Evolutionary conservation across 2,329 filamentous ascomycete genomes (phyloP), one percentile per base, ranked within the genome.

Genomic region (Clonostachys chloroleuca): DNA sequence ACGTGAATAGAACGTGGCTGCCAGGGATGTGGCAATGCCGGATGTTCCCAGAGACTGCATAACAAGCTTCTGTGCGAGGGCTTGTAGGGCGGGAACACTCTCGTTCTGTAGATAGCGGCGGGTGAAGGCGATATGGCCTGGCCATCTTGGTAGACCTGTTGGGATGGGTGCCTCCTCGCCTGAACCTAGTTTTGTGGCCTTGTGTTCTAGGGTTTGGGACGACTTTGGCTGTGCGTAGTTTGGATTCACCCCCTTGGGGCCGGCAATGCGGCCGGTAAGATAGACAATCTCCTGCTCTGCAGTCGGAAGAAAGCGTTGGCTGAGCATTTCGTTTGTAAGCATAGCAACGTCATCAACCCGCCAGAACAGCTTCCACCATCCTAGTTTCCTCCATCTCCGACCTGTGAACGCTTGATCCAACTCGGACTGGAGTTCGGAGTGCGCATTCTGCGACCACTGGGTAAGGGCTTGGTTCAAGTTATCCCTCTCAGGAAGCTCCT

Each of bases 301-400:
- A 5, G 79, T 79, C 0, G 84, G 80, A 5, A 99, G 77, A 72
- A 95, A 97, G 7, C 80, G 77, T 52, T 84, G 83, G 50, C 81
- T 79, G 4, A 96, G 72, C 50, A 96, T 86, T 55, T 94, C 87
- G 1, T 83, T 81, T 4, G 87, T 84, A 47, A 96, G 83, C 77
- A 92, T 87, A 4, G 83, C 82, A 12, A 96, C 89, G 58, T 96
- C 92, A 60, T 97, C 92, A 20, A 94, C 91, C 17, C 90, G 83
- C 91, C 91, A 96, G 61, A 96, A 91, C 0, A 97, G 77, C 63
- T 95, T 95, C 87, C 90, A 96, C 92, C 92, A 97, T 14, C 84
- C 79, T 5, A 96, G 73, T 52, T 87, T 86, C 24, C 82, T 80
- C 92, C 92, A 96, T 37, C 83, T 76, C 16, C 72, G 76, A n/a